Evolutionary conservation across 208 protist genomes (phyloP), one percentile per base, ranked within the genome.

Genomic region (Wallacemonas collosoma): DNA sequence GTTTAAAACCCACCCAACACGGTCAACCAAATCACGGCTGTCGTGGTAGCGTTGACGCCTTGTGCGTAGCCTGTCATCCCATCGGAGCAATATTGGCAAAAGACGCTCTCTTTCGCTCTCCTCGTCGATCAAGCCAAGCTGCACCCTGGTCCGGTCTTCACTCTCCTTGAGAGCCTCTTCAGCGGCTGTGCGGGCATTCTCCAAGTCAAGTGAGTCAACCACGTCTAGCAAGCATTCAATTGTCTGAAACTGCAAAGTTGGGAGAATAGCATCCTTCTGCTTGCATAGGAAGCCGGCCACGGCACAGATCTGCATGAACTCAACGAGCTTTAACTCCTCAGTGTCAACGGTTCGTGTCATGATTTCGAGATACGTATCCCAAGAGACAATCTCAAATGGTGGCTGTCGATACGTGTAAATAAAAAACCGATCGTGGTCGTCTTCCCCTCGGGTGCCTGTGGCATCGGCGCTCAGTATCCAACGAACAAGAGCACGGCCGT

Each of bases 191-290:
- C 71, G 65, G 26, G 76, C 48, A 57, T 35, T 63, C 55, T 68
- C 56, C 45, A 91, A 75, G 57, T 89, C 76, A 41, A 90, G 76
- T 3, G 82, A 86, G 69, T 93, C 83, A 36, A 96, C 48, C 15
- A 94, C 77, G 44, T 90, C 82, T 17, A 93, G 66, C 44, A 88
- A 71, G 38, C 83, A 83, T 56, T 94, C 87, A 17, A 94, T 85
- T 2, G 87, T 83, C 61, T 93, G 84, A 78, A 91, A 93, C 73
- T 96, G 91, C 43, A 94, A 62, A 36, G 81, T 71, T 8, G 83
- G 86, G 17, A 90, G 74, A 41, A 93, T 81, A 7, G 85, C 60
- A 48, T 96, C 91, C 48, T 69, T 72, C 63, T 96, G 83, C 58
- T 90, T 76, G 72, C 91, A 94, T 55, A 96, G 50, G 45, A 88